A percentile compares a stretch with the other conserved stretches of the same genome.
These are phyloP conservation scores for Kregervanrija pseudodelftensis DNA, from an alignment of 805 yeast species.

Conservation along the genomic window DNA sequence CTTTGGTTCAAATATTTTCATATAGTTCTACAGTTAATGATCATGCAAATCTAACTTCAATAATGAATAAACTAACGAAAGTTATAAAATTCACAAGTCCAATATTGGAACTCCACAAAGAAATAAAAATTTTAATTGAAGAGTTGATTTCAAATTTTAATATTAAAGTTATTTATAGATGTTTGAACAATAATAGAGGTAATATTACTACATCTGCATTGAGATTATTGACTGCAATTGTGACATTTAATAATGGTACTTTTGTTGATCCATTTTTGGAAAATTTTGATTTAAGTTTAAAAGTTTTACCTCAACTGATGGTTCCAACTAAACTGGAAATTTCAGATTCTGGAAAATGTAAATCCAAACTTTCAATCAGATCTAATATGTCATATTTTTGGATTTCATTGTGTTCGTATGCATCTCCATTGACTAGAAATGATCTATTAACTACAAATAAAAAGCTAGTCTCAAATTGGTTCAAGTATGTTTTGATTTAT, in stretches of 20 bases:
- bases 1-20: slow-evolving; percentile 35
- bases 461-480: slow-evolving; percentile 57
- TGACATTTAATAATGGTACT: slow-evolving; percentile 41
- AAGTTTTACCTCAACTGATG: slow-evolving; percentile 55
- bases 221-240: slow-evolving; percentile 46
- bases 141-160: slow-evolving; percentile 48
- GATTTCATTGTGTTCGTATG: slow-evolving; percentile 40
- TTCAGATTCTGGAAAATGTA: slow-evolving; percentile 30
- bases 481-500: slow-evolving; percentile 49
- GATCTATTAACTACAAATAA: slow-evolving; percentile 52
- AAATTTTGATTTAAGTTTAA: slow-evolving; percentile 59
- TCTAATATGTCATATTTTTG: slow-evolving; percentile 55
- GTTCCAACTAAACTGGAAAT: slow-evolving; percentile 44
- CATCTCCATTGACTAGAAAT: slow-evolving; percentile 52
- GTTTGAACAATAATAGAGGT: slow-evolving; percentile 51
- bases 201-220: slow-evolving; percentile 55
- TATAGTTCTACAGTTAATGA: slow-evolving; percentile 42
- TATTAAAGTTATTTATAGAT: slow-evolving; percentile 59
- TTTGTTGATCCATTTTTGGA: slow-evolving; percentile 52
- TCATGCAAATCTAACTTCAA: slow-evolving; percentile 40
- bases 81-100: slow-evolving; percentile 23
- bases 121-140: slow-evolving; percentile 36
- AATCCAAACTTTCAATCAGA: slow-evolving; percentile 42
- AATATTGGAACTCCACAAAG: slow-evolving; percentile 13
- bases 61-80: slow-evolving; percentile 36